Evolutionary conservation across 2,329 filamentous ascomycete genomes (phyloP).

Genomic region (Parafenestella ontariensis): DNA sequence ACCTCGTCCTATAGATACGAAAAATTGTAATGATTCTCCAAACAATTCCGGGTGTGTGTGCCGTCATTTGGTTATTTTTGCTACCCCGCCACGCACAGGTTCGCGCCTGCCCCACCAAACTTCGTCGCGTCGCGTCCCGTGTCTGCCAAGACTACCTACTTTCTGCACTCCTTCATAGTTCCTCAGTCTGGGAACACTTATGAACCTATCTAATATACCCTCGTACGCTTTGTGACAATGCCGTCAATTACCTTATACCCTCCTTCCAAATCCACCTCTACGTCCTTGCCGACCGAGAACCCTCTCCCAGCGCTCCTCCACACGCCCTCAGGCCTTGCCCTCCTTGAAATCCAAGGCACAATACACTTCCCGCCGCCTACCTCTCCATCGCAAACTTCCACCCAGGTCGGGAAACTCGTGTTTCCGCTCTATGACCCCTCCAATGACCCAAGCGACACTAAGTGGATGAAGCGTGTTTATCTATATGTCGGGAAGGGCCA

Average conservation of each 20-base stretch:
- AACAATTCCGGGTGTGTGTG: not conserved
- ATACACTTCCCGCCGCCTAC: slow-evolving; percentile 71
- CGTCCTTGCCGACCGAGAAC: slow-evolving; percentile 44
- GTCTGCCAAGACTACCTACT: not conserved
- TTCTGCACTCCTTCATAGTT: not conserved
- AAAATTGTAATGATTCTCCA: not conserved
- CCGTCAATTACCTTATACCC: slow-evolving; percentile 39
- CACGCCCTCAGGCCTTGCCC: slow-evolving; percentile 85
- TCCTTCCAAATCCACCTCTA: slow-evolving; percentile 1
- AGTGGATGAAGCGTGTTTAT: slow-evolving; percentile 91
- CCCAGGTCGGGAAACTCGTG: slow-evolving; percentile 73
- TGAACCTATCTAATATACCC: not conserved
- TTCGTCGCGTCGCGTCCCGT: slow-evolving; percentile 19
- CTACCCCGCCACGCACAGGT: slow-evolving; percentile 12
- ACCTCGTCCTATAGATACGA: not conserved
- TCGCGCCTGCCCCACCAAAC: slow-evolving; percentile 15
- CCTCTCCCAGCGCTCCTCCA: slow-evolving; percentile 83
- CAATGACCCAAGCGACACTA: slow-evolving; percentile 61
- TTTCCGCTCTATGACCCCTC: slow-evolving; percentile 75
- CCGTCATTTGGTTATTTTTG: not conserved
- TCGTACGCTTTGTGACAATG: slow-evolving; percentile 25
- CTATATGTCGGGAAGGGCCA: slow-evolving; percentile 90
- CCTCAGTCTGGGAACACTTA: not conserved
- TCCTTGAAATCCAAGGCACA: slow-evolving; percentile 91
- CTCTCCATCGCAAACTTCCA: slow-evolving; percentile 44